phyloP scores from a whole-genome alignment of 1,284 basidiomycete species.

The Exobasidium rhododendri region DNA sequence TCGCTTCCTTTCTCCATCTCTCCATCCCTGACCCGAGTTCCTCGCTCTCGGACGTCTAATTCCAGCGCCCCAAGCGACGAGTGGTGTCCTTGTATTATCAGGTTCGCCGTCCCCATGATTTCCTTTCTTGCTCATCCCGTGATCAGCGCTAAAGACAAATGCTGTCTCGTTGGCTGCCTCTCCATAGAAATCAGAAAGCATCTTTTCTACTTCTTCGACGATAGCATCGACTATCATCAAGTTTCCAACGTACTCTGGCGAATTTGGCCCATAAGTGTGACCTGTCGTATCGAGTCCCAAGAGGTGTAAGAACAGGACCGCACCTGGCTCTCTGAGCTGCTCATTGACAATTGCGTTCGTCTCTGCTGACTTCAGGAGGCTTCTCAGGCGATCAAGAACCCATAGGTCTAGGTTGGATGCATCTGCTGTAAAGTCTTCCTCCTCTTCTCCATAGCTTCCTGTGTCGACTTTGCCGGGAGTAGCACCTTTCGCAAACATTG shows the following conservation, averaged over 20 bases:
- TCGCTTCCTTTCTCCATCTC: constrained; percentile 11
- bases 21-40: constrained; percentile 7
- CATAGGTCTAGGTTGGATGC: constrained; percentile 75
- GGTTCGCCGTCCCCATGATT: constrained; percentile 89
- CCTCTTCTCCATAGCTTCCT: constrained; percentile 74
- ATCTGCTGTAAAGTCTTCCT: constrained; percentile 61
- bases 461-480: constrained; percentile 65
- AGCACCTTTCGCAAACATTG: constrained; percentile 79
- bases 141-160: constrained; percentile 82
- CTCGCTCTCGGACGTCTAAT: constrained; percentile 25
- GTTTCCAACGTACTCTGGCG: constrained; percentile 81
- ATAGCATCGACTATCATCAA: constrained; percentile 77
- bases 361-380: constrained; percentile 54
- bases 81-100: constrained; percentile 79
- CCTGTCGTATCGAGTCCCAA: constrained; percentile 83
- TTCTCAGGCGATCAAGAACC: constrained; percentile 69
- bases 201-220: constrained; percentile 66
- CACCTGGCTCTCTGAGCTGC: constrained; percentile 60
- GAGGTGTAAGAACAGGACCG: constrained; percentile 79
- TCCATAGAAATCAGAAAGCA: constrained; percentile 63
- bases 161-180: constrained; percentile 61
- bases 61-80: constrained; percentile 80
- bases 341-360: constrained; percentile 56
- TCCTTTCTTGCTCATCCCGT: constrained; percentile 83
- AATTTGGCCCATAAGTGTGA: constrained; percentile 81